phyloP scores from a whole-genome alignment of 2,329 filamentous ascomycete species.

The Fusarium anthophilum region DNA sequence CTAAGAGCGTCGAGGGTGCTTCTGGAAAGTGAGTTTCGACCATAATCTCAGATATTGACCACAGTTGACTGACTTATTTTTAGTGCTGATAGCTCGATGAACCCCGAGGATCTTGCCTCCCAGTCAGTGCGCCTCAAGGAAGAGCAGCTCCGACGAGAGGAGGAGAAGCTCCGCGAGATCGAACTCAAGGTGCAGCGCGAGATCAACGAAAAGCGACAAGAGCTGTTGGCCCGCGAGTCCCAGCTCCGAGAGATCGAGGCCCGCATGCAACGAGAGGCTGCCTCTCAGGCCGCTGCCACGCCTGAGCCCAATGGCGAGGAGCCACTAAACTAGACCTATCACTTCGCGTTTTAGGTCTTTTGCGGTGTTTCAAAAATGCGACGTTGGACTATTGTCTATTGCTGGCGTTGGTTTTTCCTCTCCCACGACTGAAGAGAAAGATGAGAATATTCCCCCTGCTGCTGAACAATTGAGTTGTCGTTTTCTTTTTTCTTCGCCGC shows the following conservation, averaged over 20 bases:
- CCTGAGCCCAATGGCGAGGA: slow-evolving; percentile 64
- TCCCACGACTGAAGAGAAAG: slow-evolving; percentile 55
- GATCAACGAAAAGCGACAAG: slow-evolving; percentile 99
- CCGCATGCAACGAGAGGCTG: slow-evolving; percentile 90
- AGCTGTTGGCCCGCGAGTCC: slow-evolving; percentile 95
- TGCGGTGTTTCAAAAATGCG: slow-evolving; percentile 50
- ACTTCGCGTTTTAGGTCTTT: slow-evolving; percentile 45
- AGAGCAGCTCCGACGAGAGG: slow-evolving; percentile 97
- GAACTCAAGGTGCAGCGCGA: slow-evolving; percentile 99
- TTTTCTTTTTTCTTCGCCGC: slow-evolving; percentile 49
- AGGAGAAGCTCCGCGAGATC: slow-evolving; percentile 99
- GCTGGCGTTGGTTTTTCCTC: slow-evolving; percentile 60
- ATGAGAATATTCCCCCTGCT: slow-evolving; percentile 55
- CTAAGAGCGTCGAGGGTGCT: slow-evolving; percentile 97
- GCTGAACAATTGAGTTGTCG: slow-evolving; percentile 50
- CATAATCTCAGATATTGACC: not conserved
- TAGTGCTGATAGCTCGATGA: slow-evolving; percentile 83
- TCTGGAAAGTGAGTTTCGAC: slow-evolving; percentile 78
- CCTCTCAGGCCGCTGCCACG: slow-evolving; percentile 55
- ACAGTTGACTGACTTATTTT: slow-evolving; percentile 50
- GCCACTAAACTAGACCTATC: slow-evolving; percentile 57
- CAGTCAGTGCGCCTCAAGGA: slow-evolving; percentile 99
- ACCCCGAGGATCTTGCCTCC: slow-evolving; percentile 94
- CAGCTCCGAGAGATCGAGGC: slow-evolving; percentile 99
- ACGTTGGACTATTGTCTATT: slow-evolving; percentile 58